These are phyloP conservation scores for Mentha longifolia DNA, from an alignment of 257 asterid species.

Conservation along the genomic window DNA sequence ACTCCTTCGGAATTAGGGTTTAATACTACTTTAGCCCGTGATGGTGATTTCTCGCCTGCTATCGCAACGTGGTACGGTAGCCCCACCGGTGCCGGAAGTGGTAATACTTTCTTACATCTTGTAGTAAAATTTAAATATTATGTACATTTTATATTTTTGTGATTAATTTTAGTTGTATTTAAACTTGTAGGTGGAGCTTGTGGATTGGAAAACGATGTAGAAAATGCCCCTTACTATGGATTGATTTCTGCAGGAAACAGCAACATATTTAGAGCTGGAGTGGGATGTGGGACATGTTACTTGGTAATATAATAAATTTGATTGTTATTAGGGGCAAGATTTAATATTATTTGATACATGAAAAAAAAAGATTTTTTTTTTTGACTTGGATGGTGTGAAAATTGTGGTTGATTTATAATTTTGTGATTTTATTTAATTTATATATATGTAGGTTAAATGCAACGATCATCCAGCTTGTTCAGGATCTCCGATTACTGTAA, in stretches of 20 bases:
- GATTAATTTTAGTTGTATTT: not conserved
- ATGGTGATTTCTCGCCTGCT: slow-evolving; percentile 5
- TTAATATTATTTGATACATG: too few species aligned
- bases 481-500: slow-evolving; percentile 21
- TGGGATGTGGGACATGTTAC: slow-evolving; percentile 57
- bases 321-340: not conserved
- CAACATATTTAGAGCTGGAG: slow-evolving; percentile 35
- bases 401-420: not conserved
- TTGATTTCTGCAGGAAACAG: slow-evolving; percentile 49
- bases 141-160: not conserved
- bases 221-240: slow-evolving; percentile 32
- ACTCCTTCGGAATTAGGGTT: not conserved
- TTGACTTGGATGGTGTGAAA: too few species aligned
- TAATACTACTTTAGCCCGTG: not conserved
- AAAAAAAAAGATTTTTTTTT: too few species aligned
- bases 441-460: slow-evolving; percentile 39
- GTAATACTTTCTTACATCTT: slow-evolving; percentile 3
- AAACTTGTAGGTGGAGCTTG: slow-evolving; percentile 48
- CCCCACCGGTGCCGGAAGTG: slow-evolving; percentile 34
- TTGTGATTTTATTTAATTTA: not conserved
- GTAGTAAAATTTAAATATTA: not conserved
- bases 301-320: slow-evolving; percentile 29
- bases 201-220: slow-evolving; percentile 42
- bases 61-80: slow-evolving; percentile 39
- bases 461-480: slow-evolving; percentile 35